These are phyloP conservation scores for Pseudodiploospora longispora DNA, from an alignment of 2,329 filamentous ascomycete genomes.

Conservation along the genomic window DNA sequence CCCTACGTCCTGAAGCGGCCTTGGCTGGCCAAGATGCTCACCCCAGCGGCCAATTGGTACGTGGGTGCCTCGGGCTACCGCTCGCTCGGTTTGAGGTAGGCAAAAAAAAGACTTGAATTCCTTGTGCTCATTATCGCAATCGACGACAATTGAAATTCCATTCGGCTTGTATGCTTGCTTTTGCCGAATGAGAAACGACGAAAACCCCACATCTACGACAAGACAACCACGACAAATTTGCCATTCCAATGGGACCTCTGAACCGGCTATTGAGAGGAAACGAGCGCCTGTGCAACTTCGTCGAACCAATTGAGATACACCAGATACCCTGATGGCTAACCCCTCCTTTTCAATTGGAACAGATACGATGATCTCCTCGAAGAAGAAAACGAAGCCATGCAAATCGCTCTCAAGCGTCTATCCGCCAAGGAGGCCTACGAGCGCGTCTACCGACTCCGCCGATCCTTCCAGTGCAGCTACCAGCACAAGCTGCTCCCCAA, in stretches of 20 bases:
- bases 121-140: too few relatives aligned
- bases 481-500: slow-evolving; percentile 58
- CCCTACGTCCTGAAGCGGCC: slow-evolving; percentile 75
- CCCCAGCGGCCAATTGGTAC: slow-evolving; percentile 84
- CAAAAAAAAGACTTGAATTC: slow-evolving; percentile 15
- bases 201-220: too few relatives aligned
- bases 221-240: too few relatives aligned
- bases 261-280: too few relatives aligned
- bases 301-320: too few relatives aligned
- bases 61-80: slow-evolving; percentile 83
- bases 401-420: slow-evolving; percentile 84
- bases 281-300: too few relatives aligned
- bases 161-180: too few relatives aligned
- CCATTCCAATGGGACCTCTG: too few relatives aligned
- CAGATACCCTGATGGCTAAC: slow-evolving; percentile 13
- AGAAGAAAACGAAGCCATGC: slow-evolving; percentile 83
- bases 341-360: slow-evolving; percentile 11
- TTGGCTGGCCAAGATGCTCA: slow-evolving; percentile 70
- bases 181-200: too few relatives aligned
- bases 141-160: too few relatives aligned
- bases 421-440: slow-evolving; percentile 88
- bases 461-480: slow-evolving; percentile 73
- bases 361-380: slow-evolving; percentile 93
- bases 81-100: slow-evolving; percentile 80
- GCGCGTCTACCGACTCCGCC: slow-evolving; percentile 92